Percentiles rank a stretch among this genome's conserved stretches.
phyloP scores from a whole-genome alignment of 1,284 basidiomycete species.

The Cryptococcus sp. region DNA sequence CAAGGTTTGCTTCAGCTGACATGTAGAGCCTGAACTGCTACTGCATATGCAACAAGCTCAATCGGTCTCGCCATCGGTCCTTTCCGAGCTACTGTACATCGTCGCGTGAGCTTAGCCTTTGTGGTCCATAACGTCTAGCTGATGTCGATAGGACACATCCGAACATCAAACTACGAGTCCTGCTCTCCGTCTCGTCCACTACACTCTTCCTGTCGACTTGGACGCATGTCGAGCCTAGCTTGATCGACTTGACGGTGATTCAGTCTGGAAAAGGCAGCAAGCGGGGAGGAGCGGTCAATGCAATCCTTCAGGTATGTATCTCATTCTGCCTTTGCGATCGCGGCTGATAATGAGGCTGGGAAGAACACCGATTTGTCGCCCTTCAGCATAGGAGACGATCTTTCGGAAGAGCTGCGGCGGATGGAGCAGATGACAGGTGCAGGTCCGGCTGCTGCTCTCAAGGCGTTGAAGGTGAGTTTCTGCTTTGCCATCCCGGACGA shows the following conservation, averaged over 20 bases:
- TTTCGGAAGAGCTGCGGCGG: constrained; percentile 21
- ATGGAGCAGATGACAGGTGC: constrained; percentile 28
- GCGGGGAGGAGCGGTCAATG: constrained; percentile 16
- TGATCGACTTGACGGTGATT: constrained; percentile 32
- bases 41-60: constrained; percentile 38
- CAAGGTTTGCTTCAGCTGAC: neutral
- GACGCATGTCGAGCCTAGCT: constrained; percentile 29
- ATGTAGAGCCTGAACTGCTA: constrained; percentile 9
- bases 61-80: constrained; percentile 16
- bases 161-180: constrained; percentile 22
- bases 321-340: too few species aligned
- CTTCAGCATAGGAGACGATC: constrained; percentile 16
- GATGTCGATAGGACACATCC: constrained; percentile 18
- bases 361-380: constrained; percentile 1
- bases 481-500: neutral
- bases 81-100: constrained; percentile 37
- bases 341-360: too few species aligned
- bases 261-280: constrained; percentile 12
- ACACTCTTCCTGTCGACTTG: constrained; percentile 24
- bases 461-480: constrained; percentile 27
- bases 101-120: constrained; percentile 19
- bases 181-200: constrained; percentile 35
- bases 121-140: neutral
- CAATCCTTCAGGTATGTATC: constrained; percentile 26
- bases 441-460: constrained; percentile 22